Conservation (phyloP, 2,329 filamentous ascomycete species). For the Xylariaceae sp. region DNA sequence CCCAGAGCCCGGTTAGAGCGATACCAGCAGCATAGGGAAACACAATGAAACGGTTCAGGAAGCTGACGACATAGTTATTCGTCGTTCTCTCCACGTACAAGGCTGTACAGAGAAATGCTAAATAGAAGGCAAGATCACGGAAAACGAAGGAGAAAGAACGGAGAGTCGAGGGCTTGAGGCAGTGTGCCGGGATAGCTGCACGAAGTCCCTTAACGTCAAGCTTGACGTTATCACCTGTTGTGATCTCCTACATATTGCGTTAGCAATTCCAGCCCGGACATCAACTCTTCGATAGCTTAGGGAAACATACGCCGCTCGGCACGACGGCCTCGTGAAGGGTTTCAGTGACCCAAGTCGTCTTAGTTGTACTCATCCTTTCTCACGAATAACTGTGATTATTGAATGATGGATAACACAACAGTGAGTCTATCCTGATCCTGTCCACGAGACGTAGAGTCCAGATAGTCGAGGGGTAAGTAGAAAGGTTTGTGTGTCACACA, state of each 20-base stretch:
- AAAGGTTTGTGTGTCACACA: no score
- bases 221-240: constrained; percentile 4
- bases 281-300: not conserved
- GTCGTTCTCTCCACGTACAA: constrained; percentile 46
- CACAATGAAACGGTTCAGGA: constrained; percentile 45
- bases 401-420: no score
- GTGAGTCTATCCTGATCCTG: no score
- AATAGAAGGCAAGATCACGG: constrained; percentile 49
- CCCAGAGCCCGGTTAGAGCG: constrained; percentile 64
- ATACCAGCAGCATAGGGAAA: constrained; percentile 63
- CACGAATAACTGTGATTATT: no score
- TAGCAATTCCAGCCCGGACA: not conserved
- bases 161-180: constrained; percentile 51
- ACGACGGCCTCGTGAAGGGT: not conserved
- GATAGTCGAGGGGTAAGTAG: no score
- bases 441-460: no score
- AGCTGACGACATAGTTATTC: constrained; percentile 37
- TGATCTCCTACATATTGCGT: constrained; percentile 8
- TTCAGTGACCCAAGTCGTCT: not conserved
- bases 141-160: constrained; percentile 51
- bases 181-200: constrained; percentile 54
- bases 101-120: constrained; percentile 44
- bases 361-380: no score
- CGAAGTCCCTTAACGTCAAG: constrained; percentile 41
- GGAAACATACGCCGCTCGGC: not conserved